Percentiles rank a stretch among this genome's conserved stretches.
Evolutionary conservation across 257 asterid species (phyloP).

Genomic region (Gentiana macrophylla): DNA sequence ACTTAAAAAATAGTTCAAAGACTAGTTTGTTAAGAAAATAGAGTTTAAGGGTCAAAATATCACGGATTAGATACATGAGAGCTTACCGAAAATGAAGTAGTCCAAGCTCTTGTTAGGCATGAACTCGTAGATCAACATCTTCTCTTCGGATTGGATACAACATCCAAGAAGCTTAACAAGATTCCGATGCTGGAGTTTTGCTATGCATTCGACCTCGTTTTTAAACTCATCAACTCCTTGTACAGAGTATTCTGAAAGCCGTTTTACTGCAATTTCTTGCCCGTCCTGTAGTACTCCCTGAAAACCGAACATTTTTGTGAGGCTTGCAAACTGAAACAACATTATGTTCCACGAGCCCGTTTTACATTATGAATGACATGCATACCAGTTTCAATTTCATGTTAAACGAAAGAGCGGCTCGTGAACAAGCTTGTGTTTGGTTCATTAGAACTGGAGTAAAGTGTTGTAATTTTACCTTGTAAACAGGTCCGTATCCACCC

Average conservation of each 20-base stretch:
- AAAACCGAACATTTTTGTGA: background rate
- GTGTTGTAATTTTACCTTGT: conserved; percentile 21
- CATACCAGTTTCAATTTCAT: too few species aligned
- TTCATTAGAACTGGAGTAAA: too few species aligned
- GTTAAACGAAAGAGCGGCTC: too few species aligned
- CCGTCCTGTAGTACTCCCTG: conserved; percentile 36
- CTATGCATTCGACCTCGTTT: conserved; percentile 34
- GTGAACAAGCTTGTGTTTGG: too few species aligned
- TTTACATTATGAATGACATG: too few species aligned
- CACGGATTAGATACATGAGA: background rate
- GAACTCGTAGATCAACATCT: conserved; percentile 42
- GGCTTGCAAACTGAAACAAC: too few species aligned
- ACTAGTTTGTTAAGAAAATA: too few species aligned
- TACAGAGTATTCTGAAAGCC: conserved; percentile 28
- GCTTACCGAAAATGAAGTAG: conserved; percentile 33
- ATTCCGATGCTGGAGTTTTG: conserved; percentile 50
- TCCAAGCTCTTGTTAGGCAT: conserved; percentile 43
- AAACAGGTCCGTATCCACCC: conserved; percentile 56
- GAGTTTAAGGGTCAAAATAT: too few species aligned
- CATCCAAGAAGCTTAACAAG: conserved; percentile 52
- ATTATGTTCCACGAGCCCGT: too few species aligned
- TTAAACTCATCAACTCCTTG: conserved; percentile 50
- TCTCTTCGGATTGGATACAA: conserved; percentile 36
- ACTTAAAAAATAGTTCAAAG: too few species aligned
- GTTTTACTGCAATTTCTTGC: conserved; percentile 43